Percentiles rank a stretch among this genome's conserved stretches.
Evolutionary conservation across 805 yeast species (phyloP).

Genomic region (Debaryomyces tyrocola): DNA sequence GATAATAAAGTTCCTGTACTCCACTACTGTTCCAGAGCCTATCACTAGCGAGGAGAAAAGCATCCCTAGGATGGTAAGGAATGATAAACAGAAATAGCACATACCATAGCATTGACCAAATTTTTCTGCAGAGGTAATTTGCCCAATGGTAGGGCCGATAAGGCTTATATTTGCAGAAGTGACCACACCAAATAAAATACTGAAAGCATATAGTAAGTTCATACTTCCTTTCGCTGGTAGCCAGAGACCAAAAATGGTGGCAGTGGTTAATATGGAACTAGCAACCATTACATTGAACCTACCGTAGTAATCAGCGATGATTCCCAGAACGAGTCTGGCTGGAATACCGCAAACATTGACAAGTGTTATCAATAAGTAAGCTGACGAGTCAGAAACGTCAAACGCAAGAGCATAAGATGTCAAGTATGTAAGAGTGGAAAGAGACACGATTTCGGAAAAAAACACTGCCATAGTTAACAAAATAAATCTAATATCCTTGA

Average conservation of each 20-base stretch:
- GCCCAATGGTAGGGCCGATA: constrained; percentile 61
- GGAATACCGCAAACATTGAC: constrained; percentile 30
- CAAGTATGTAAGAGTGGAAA: constrained; percentile 35
- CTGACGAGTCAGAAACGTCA: constrained; percentile 16
- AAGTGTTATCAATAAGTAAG: constrained; percentile 25
- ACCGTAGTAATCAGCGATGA: constrained; percentile 27
- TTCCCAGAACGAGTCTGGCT: constrained; percentile 25
- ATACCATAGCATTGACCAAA: constrained; percentile 59
- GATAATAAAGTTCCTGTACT: constrained; percentile 45
- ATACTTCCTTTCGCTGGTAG: constrained; percentile 32
- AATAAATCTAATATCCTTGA: constrained; percentile 22
- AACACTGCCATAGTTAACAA: constrained; percentile 24
- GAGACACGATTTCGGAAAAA: constrained; percentile 48
- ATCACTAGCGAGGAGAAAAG: constrained; percentile 26
- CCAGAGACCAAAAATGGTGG: constrained; percentile 24
- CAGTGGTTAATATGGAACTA: constrained; percentile 20
- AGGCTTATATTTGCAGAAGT: constrained; percentile 57
- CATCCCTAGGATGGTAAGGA: constrained; percentile 30
- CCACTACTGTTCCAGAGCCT: constrained; percentile 20
- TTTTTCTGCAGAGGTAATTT: constrained; percentile 53
- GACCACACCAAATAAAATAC: constrained; percentile 53
- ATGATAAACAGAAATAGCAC: constrained; percentile 40
- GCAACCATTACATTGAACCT: constrained; percentile 25
- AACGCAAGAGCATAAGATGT: constrained; percentile 26
- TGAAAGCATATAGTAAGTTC: constrained; percentile 43